Conservation (phyloP, 2,329 filamentous ascomycete species). For the Rhytidhysteron rufulum region DNA sequence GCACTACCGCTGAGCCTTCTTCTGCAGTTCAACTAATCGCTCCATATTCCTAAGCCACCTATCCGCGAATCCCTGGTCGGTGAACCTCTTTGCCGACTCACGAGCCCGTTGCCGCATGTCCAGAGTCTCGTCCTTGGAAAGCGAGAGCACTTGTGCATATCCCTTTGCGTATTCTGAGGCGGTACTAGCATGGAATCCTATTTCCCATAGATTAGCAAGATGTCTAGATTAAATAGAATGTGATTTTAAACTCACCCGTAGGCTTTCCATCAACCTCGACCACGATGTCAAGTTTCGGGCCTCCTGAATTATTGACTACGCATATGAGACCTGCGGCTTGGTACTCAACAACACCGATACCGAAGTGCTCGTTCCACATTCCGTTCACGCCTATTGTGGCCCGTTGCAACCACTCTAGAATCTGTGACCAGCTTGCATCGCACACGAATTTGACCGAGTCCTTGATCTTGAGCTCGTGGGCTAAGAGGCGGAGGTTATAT, state of each 20-base stretch:
- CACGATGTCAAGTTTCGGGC: conserved; percentile 91
- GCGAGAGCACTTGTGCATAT: conserved; percentile 71
- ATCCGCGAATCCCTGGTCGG: conserved; percentile 76
- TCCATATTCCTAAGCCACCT: conserved; percentile 76
- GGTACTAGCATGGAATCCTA: conserved; percentile 82
- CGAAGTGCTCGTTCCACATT: conserved; percentile 99
- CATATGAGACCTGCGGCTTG: conserved; percentile 90
- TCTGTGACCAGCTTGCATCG: conserved; percentile 84
- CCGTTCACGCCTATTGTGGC: conserved; percentile 88
- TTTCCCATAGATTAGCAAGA: background rate
- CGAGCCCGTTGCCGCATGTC: conserved; percentile 73
- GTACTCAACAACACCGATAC: conserved; percentile 97
- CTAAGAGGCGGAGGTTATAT: conserved; percentile 81
- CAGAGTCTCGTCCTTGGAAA: conserved; percentile 62
- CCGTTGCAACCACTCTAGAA: conserved; percentile 72
- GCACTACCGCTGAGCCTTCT: background rate
- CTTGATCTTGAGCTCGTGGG: conserved; percentile 80
- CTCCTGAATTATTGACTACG: conserved; percentile 90
- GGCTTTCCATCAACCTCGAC: conserved; percentile 71
- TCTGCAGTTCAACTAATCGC: conserved; percentile 56
- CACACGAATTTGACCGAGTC: conserved; percentile 82
- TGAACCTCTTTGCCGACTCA: conserved; percentile 76
- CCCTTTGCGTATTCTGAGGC: conserved; percentile 73
- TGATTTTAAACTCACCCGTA: conserved; percentile 57
- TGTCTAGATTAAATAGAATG: background rate